Evolutionary conservation across 768 basidiomycete genomes (phyloP), one percentile per base, ranked within the genome.

Genomic region (Boletus sp.): DNA sequence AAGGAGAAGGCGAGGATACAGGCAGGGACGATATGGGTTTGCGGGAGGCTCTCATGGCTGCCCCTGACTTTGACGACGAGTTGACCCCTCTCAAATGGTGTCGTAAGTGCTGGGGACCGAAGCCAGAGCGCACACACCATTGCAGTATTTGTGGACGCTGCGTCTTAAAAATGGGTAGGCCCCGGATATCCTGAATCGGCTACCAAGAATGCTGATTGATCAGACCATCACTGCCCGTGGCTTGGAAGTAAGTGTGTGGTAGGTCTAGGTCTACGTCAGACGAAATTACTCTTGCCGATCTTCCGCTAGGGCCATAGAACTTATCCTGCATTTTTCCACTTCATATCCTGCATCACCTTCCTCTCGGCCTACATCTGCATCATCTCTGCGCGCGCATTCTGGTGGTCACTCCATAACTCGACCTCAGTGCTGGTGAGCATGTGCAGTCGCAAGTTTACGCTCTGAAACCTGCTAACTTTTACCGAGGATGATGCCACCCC

Each of bases 171-270:
- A 86, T 91, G 87, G 90, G 90, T 90, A 48, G 52, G 84, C 8
- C 70, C 19, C 27, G 48, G 27, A 32, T 41, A 17, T 8, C 15
- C 19, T 50, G 7, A 27, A 25, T 47, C 6, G 8, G 23, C n/a
- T 34, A 35, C 47, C 13, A 35, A 17, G 32, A 15, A 25, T 33
- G 17, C 58, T 68, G 40, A 62, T 43, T 48, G 50, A 42, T 50
- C 60, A 92, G 90, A 93, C 67, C 91, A 93, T 63, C 91, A 93
- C 63, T 93, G 90, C 65, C 87, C 85, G 7, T 93, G 90, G 90
- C 72, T 93, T 23, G 90, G 84, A 35, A 72, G 78, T 43, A 85
- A 77, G 65, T 93, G 90, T 68, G 80, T 93, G 54, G 90, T 89
- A 66, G 67, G 86, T 64, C 21, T 10, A 19, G 19, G 3, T 32